Conservation (phyloP, 2,329 filamentous ascomycete genomes). For the Colletotrichum camelliae region DNA sequence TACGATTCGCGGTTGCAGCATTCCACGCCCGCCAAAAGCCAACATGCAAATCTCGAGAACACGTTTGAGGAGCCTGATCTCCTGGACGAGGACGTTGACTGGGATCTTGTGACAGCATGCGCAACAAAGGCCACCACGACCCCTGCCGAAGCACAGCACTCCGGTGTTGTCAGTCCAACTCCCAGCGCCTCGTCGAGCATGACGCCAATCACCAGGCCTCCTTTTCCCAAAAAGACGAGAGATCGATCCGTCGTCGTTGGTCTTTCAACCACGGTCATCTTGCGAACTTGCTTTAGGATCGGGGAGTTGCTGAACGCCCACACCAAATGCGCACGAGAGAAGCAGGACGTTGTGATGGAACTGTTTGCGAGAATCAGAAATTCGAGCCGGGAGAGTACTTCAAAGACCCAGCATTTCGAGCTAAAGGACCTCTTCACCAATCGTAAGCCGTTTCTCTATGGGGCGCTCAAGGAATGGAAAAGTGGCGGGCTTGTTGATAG, state of each 20-base stretch:
- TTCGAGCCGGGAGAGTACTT: constrained; percentile 58
- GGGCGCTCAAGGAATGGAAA: constrained; percentile 9
- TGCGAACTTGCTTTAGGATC: constrained; percentile 69
- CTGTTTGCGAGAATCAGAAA: constrained; percentile 66
- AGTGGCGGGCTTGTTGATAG: neutral
- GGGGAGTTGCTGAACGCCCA: constrained; percentile 63
- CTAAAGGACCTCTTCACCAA: constrained; percentile 68
- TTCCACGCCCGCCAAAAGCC: neutral
- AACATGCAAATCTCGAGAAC: neutral
- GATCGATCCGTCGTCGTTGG: constrained; percentile 61
- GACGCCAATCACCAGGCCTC: constrained; percentile 53
- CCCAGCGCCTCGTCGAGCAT: neutral
- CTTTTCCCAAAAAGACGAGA: constrained; percentile 53
- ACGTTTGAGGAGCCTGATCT: constrained; percentile 25
- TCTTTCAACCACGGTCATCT: constrained; percentile 47
- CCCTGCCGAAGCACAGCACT: neutral
- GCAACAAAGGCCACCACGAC: neutral
- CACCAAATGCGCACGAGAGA: constrained; percentile 30
- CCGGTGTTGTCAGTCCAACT: constrained; percentile 24
- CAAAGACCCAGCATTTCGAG: constrained; percentile 65
- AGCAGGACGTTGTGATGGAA: constrained; percentile 58
- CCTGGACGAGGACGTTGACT: constrained; percentile 46
- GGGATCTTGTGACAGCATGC: constrained; percentile 35
- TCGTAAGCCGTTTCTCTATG: constrained; percentile 51
- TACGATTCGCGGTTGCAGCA: neutral